Evolutionary conservation across 768 basidiomycete species (phyloP).

Genomic region (Psilocybe subaeruginosa): DNA sequence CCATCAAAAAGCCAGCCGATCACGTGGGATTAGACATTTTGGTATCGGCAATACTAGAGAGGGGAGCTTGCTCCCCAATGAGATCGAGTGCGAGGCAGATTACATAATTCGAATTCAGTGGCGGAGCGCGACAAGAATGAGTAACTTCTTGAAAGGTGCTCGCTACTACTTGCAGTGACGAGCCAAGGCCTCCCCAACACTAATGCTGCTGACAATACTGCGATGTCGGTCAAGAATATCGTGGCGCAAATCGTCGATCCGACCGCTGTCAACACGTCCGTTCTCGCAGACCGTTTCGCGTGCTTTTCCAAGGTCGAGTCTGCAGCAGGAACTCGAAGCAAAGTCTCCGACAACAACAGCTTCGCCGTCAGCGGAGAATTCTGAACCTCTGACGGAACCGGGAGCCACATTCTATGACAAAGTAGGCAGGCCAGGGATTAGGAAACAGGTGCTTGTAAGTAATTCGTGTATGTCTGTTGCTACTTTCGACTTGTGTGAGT

Average conservation of each 20-base stretch:
- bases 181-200: background rate
- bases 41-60: too few relatives aligned
- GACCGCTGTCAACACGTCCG: conserved; percentile 3
- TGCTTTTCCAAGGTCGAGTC: conserved; percentile 12
- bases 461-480: background rate
- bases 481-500: background rate
- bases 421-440: conserved; percentile 50
- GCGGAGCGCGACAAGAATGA: background rate
- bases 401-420: conserved; percentile 26
- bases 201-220: conserved; percentile 15
- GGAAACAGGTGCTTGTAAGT: conserved; percentile 58
- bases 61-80: too few relatives aligned
- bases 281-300: conserved; percentile 14
- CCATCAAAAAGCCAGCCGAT: too few relatives aligned
- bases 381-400: background rate
- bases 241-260: conserved; percentile 7
- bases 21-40: too few relatives aligned
- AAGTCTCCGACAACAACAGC: background rate
- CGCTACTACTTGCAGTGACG: background rate
- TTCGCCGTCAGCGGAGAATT: conserved; percentile 1
- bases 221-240: conserved; percentile 13
- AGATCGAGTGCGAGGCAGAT: too few relatives aligned
- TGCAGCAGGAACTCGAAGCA: conserved; percentile 15
- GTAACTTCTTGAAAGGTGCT: background rate
- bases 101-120: too few relatives aligned